phyloP scores from a whole-genome alignment of 306 rosid genomes.

The Hylodesmum podocarpum region DNA sequence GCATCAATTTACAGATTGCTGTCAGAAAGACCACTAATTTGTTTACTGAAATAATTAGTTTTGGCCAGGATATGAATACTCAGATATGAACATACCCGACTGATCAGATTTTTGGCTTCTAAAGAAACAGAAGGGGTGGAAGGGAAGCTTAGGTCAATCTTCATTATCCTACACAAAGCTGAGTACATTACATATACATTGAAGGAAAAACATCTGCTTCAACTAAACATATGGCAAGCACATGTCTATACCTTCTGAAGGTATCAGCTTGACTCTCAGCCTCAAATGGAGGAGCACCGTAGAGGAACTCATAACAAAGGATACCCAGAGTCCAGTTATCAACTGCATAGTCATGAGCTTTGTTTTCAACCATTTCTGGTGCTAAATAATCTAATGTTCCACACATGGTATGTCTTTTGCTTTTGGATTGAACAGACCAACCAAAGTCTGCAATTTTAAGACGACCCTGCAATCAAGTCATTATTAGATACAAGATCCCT shows the following conservation, averaged over 20 bases:
- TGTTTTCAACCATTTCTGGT: conserved; percentile 91
- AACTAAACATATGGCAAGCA: not conserved
- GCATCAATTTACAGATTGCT: conserved; percentile 27
- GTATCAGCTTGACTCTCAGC: conserved; percentile 85
- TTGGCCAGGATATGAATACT: not conserved
- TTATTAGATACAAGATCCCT: not conserved
- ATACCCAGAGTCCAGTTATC: conserved; percentile 92
- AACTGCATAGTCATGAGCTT: conserved; percentile 82
- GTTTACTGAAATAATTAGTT: not conserved
- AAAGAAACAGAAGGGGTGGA: conserved; percentile 52
- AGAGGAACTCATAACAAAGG: conserved; percentile 92
- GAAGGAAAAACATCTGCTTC: not conserved
- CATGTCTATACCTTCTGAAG: conserved; percentile 53
- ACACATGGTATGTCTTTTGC: conserved; percentile 87
- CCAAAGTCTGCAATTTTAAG: conserved; percentile 96
- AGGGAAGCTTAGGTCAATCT: conserved; percentile 75
- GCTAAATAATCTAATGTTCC: conserved; percentile 94
- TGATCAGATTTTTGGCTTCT: conserved; percentile 74
- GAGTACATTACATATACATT: conserved; percentile 2
- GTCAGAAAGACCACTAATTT: conserved; percentile 14
- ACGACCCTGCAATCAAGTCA: conserved; percentile 57
- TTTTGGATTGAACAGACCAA: conserved; percentile 91
- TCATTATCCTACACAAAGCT: conserved; percentile 58
- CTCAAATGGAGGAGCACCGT: conserved; percentile 87
- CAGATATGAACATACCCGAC: conserved; percentile 45